Evolutionary conservation across 2,329 filamentous ascomycete species (phyloP).

Genomic region (Fusarium succisae): DNA sequence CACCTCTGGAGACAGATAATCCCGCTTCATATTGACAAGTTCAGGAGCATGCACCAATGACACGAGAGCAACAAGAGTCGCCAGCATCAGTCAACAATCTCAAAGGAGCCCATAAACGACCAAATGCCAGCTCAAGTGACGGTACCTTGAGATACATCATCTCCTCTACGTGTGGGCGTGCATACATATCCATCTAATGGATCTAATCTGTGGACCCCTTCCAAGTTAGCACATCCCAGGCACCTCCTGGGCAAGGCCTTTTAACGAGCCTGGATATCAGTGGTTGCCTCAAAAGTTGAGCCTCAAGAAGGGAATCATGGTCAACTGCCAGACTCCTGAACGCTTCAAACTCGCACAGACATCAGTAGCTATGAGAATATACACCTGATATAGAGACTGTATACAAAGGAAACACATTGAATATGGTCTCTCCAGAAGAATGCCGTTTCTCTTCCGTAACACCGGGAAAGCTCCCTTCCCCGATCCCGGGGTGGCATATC

Average conservation of each 20-base stretch:
- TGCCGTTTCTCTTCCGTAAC: slow-evolving; percentile 28
- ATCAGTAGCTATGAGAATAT: background rate
- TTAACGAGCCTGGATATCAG: slow-evolving; percentile 14
- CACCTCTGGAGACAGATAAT: background rate
- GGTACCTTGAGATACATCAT: slow-evolving; percentile 23
- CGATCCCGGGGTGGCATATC: slow-evolving; percentile 38
- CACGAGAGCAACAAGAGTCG: slow-evolving; percentile 6
- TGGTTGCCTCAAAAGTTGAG: slow-evolving; percentile 9
- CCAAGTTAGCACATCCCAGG: slow-evolving; percentile 18
- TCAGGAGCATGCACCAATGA: background rate
- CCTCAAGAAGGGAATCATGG: slow-evolving; percentile 2
- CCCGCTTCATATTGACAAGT: background rate
- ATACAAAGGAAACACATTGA: background rate
- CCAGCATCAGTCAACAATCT: slow-evolving; percentile 1
- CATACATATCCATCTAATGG: background rate
- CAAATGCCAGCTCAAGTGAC: background rate
- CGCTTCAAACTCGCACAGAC: background rate
- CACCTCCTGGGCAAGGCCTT: slow-evolving; percentile 17
- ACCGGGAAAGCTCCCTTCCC: slow-evolving; percentile 33
- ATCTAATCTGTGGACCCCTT: slow-evolving; percentile 35
- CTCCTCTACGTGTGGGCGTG: background rate
- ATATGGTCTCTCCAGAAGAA: background rate
- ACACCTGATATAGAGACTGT: background rate
- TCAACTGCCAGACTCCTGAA: background rate
- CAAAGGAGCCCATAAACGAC: slow-evolving; percentile 14